Evolutionary conservation across 2,329 filamentous ascomycete species (phyloP).

Genomic region (Clarireedia monteithiana): DNA sequence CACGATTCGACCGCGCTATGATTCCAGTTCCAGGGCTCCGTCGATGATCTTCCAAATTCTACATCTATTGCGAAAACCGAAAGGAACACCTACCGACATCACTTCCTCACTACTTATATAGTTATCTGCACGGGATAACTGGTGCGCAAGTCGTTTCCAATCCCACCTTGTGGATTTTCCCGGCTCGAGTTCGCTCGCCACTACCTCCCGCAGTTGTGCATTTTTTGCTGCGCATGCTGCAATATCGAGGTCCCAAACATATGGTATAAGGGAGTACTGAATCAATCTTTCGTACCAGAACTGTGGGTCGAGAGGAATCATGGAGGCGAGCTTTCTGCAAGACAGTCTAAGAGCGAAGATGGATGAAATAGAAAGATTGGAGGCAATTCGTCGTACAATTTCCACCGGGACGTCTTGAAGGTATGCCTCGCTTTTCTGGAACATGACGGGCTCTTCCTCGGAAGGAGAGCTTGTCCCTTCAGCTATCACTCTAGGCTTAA

Average conservation of each 20-base stretch:
- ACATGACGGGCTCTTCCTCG: neutral
- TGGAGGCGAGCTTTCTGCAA: neutral
- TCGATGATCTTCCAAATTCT: conserved; percentile 1
- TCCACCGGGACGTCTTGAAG: neutral
- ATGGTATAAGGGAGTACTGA: neutral
- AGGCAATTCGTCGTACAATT: neutral
- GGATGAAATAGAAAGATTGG: neutral
- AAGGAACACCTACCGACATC: neutral
- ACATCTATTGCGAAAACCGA: neutral
- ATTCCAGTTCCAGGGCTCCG: neutral
- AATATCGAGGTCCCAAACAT: neutral
- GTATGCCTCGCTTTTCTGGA: neutral
- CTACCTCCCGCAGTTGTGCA: neutral
- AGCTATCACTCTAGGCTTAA: neutral
- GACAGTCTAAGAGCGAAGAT: neutral
- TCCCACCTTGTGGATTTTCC: neutral
- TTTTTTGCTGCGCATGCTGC: neutral
- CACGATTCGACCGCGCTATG: too few species aligned
- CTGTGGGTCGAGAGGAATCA: neutral
- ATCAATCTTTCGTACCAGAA: neutral
- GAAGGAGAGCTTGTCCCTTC: neutral
- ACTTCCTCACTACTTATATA: neutral
- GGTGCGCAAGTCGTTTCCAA: neutral
- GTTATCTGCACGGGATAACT: neutral
- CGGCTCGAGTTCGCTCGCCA: too few species aligned